Base-by-base conservation (phyloP, 106 monocot genomes). In the Dactylorhiza incarnata region DNA sequence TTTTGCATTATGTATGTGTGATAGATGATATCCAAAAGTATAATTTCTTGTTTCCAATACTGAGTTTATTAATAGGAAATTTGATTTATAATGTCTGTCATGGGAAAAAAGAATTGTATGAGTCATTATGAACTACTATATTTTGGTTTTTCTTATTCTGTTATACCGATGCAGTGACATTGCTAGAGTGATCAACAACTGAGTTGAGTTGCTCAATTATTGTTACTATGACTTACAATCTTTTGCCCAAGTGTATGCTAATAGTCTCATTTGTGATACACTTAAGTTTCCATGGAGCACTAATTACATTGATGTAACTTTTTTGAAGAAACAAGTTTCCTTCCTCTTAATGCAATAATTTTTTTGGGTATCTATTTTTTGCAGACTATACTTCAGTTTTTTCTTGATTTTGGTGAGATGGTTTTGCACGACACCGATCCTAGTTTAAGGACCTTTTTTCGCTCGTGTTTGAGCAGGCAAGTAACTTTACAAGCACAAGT, bases 391-490 rank as follows among this genome's bases (percentile, higher is more conserved):
- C 87, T 96, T 73, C 96, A 96, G 74, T 96, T 93, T 81, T 96
- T 93, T 83, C 76, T 96, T 80, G 93, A 96, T 87, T 96, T 96
- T 83, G 96, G 93, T 71, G 93, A 96, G 81, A 84, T 84, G 25
- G 93, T 96, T 62, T 80, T 96, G 7, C 96, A 96, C 81, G 93
- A 96, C 86, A 75, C 93, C 20, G 96, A 96, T 77, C 81, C 88
- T 71, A 96, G 92, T 79, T 74, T 96, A 68, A 89, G 67, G 69
- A 79, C 91, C 23, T 93, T 96, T 74, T 89, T 96, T 71, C 86
- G 93, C 37, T 89, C 93, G 25, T 96, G 96, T 74, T 81, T 96
- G 82, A 96, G 93, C 86, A 83, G 93, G 96, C 88, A 95, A 78
- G 55, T 51, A 11, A 14, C 74, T 81, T 63, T 43, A 53, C 53